Conservation (phyloP, 83 land plant species). For the Picea mariana region DNA sequence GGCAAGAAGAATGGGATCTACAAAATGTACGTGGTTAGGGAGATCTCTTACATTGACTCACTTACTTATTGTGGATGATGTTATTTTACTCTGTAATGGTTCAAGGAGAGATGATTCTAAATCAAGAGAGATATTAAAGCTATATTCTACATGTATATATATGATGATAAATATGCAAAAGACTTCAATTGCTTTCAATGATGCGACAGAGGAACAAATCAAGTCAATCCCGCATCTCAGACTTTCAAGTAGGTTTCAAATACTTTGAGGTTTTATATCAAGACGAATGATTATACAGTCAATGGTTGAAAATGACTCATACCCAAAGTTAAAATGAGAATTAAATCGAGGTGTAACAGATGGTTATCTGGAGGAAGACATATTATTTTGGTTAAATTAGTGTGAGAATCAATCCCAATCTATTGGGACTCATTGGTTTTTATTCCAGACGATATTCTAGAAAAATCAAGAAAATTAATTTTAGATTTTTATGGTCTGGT, state of each 20-base stretch:
- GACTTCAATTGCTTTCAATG: neutral
- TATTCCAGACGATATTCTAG: too few relatives aligned
- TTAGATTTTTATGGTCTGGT: too few relatives aligned
- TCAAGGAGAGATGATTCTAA: neutral
- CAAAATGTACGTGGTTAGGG: neutral
- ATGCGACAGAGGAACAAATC: neutral
- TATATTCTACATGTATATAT: neutral
- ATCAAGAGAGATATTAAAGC: neutral
- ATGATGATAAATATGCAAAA: neutral
- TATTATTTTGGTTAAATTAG: too few relatives aligned
- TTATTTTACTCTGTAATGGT: neutral
- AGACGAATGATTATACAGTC: neutral
- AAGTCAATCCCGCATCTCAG: neutral
- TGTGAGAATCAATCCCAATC: too few relatives aligned
- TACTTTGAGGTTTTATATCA: neutral
- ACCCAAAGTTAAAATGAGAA: neutral
- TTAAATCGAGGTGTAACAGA: neutral
- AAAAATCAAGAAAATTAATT: too few relatives aligned
- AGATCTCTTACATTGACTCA: neutral
- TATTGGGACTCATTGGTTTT: too few relatives aligned
- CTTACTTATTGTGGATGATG: neutral
- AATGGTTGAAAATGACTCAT: neutral
- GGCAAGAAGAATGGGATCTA: neutral
- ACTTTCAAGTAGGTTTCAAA: neutral
- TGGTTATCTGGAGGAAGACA: neutral